A percentile compares a stretch with the other conserved stretches of the same genome.
Evolutionary conservation across 2,329 filamentous ascomycete genomes (phyloP).

Genomic region (Fusarium pseudocircinatum): DNA sequence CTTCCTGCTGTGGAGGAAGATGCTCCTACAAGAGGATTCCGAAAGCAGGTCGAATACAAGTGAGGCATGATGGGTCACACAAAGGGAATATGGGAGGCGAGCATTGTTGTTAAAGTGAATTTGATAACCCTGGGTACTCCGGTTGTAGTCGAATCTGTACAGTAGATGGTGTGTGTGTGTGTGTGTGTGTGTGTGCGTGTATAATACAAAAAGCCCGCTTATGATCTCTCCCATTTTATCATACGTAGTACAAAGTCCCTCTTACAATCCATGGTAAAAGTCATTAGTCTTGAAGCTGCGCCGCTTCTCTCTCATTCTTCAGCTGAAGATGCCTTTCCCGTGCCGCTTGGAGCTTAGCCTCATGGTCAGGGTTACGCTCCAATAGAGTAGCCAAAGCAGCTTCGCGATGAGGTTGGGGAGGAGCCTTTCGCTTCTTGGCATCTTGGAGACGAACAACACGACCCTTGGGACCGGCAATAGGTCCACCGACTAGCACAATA

Average conservation of each 20-base stretch:
- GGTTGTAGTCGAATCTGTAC: constrained; percentile 45
- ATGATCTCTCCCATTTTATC: constrained; percentile 42
- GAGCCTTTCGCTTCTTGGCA: constrained; percentile 81
- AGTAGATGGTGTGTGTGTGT: constrained; percentile 42
- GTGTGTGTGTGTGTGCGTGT: constrained; percentile 29
- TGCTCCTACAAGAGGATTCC: constrained; percentile 58
- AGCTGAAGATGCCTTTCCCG: constrained; percentile 62
- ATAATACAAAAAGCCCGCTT: constrained; percentile 53
- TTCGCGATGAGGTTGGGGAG: constrained; percentile 59
- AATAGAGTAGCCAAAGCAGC: constrained; percentile 55
- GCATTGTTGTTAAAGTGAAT: constrained; percentile 17
- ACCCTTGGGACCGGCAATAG: constrained; percentile 88
- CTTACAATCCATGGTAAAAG: constrained; percentile 34
- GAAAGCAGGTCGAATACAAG: constrained; percentile 56
- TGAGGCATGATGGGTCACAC: background rate
- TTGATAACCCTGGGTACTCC: constrained; percentile 40
- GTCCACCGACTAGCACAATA: constrained; percentile 86
- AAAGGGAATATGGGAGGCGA: background rate
- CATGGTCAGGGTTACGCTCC: constrained; percentile 59
- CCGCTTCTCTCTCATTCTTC: constrained; percentile 57
- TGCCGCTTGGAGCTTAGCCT: constrained; percentile 58
- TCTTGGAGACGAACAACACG: constrained; percentile 87
- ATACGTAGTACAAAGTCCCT: constrained; percentile 44
- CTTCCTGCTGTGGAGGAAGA: constrained; percentile 49
- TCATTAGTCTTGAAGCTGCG: constrained; percentile 30